Evolutionary conservation across 2,329 filamentous ascomycete species (phyloP).

Genomic region (Cercospora sp.): DNA sequence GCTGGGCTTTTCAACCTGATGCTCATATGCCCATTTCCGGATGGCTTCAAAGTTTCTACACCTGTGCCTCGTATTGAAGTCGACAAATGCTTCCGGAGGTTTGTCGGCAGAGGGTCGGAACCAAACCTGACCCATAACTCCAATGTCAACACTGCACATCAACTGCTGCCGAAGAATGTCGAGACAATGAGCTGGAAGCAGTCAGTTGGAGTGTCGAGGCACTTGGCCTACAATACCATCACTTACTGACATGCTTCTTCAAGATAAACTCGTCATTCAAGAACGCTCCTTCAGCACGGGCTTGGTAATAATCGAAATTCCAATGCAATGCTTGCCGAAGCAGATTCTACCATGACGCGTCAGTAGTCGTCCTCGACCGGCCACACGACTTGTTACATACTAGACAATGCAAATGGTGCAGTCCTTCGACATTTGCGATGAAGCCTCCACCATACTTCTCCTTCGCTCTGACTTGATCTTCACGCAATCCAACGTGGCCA

Average conservation of each 20-base stretch:
- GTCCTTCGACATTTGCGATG: conserved; percentile 57
- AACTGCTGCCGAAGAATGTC: conserved; percentile 63
- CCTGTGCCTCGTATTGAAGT: conserved; percentile 62
- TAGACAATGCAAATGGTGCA: conserved; percentile 58
- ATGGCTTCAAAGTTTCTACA: conserved; percentile 60
- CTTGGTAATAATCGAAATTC: conserved; percentile 60
- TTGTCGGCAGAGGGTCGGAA: conserved; percentile 39
- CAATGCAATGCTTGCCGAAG: conserved; percentile 59
- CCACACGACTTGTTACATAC: neutral
- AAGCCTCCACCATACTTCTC: conserved; percentile 59
- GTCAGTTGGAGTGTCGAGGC: neutral
- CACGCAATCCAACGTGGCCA: conserved; percentile 50
- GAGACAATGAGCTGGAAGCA: conserved; percentile 55
- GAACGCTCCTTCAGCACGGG: conserved; percentile 54
- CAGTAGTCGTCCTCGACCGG: conserved; percentile 28
- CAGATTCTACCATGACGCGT: conserved; percentile 50
- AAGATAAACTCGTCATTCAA: conserved; percentile 58
- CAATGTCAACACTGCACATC: conserved; percentile 63
- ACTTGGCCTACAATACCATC: neutral
- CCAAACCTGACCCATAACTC: conserved; percentile 63
- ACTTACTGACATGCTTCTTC: conserved; percentile 58
- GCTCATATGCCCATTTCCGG: conserved; percentile 54
- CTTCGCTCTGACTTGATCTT: conserved; percentile 56
- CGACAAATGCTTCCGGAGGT: conserved; percentile 53
- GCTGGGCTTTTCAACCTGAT: conserved; percentile 51